Evolutionary conservation across 2,329 filamentous ascomycete species (phyloP).

Genomic region (Aureobasidium leucospermi): DNA sequence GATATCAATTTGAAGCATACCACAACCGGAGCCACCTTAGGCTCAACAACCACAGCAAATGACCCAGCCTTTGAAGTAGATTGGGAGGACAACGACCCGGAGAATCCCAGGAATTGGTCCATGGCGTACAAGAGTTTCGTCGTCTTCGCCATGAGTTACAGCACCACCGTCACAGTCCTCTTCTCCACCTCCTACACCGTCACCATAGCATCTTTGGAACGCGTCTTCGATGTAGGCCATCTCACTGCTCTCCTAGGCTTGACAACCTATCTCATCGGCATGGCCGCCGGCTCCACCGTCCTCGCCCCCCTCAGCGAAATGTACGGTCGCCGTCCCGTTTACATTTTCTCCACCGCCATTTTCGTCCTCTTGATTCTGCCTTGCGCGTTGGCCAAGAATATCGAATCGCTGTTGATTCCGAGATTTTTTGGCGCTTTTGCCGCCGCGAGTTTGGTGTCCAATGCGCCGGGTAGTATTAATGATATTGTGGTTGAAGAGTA

Average conservation of each 20-base stretch:
- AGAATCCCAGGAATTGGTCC: slow-evolving; percentile 64
- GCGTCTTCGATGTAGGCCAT: slow-evolving; percentile 55
- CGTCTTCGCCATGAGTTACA: slow-evolving; percentile 50
- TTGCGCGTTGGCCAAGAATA: slow-evolving; percentile 59
- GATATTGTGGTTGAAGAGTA: slow-evolving; percentile 77
- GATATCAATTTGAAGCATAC: slow-evolving; percentile 13
- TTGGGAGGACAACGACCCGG: slow-evolving; percentile 56
- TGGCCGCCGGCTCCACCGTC: slow-evolving; percentile 64
- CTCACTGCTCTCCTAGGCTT: slow-evolving; percentile 66
- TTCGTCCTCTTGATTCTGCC: slow-evolving; percentile 67
- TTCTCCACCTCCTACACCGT: slow-evolving; percentile 76
- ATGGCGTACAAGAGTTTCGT: slow-evolving; percentile 50
- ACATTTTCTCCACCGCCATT: slow-evolving; percentile 55
- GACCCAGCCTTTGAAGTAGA: slow-evolving; percentile 64
- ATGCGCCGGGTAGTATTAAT: slow-evolving; percentile 72
- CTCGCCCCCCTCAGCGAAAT: slow-evolving; percentile 68
- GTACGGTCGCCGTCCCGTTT: slow-evolving; percentile 60
- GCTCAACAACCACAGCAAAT: slow-evolving; percentile 21
- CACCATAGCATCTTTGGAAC: slow-evolving; percentile 60
- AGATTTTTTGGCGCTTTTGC: slow-evolving; percentile 69
- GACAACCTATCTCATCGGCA: slow-evolving; percentile 69
- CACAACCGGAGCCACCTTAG: slow-evolving; percentile 1
- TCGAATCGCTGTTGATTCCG: slow-evolving; percentile 61
- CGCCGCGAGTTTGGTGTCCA: slow-evolving; percentile 73
- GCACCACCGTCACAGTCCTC: slow-evolving; percentile 50